Evolutionary conservation across 129 eudicot genomes (phyloP).

Genomic region (Kitagawia praeruptora): DNA sequence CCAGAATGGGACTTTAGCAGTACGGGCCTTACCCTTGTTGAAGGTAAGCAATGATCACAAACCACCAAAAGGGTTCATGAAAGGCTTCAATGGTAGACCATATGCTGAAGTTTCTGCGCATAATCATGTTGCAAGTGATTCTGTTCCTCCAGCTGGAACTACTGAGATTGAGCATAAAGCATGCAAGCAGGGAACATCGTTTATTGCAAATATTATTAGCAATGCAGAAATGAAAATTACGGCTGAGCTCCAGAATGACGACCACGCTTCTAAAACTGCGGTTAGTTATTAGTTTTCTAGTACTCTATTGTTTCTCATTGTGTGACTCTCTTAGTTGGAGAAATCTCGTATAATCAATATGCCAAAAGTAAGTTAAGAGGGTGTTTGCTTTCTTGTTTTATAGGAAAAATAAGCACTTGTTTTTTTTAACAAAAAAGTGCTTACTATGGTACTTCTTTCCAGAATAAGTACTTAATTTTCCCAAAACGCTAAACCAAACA

Average conservation of each 20-base stretch:
- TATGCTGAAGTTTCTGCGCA: slow-evolving; percentile 30
- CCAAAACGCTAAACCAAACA: neutral
- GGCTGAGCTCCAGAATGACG: slow-evolving; percentile 13
- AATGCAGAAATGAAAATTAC: slow-evolving; percentile 22
- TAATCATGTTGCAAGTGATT: slow-evolving; percentile 31
- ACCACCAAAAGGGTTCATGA: slow-evolving; percentile 34
- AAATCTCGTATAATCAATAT: neutral
- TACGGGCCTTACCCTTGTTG: slow-evolving; percentile 1
- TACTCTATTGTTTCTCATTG: neutral
- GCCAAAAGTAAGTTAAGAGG: neutral
- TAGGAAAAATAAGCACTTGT: neutral
- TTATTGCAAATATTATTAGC: slow-evolving; percentile 15
- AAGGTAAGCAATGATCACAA: slow-evolving; percentile 28
- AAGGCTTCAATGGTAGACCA: slow-evolving; percentile 37
- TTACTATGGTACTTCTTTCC: neutral
- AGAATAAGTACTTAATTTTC: neutral
- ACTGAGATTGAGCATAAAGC: slow-evolving; percentile 26
- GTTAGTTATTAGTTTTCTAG: slow-evolving; percentile 29
- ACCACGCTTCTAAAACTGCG: slow-evolving; percentile 26
- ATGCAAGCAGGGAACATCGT: slow-evolving; percentile 17
- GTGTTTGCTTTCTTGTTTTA: neutral
- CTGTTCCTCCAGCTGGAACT: slow-evolving; percentile 20
- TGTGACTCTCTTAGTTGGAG: neutral
- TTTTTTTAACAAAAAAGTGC: too few species aligned
- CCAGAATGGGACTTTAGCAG: slow-evolving; percentile 9